A percentile compares a stretch with the other conserved stretches of the same genome.
Conservation (phyloP, 169 alveolate species). For the Eimeria sp. region DNA sequence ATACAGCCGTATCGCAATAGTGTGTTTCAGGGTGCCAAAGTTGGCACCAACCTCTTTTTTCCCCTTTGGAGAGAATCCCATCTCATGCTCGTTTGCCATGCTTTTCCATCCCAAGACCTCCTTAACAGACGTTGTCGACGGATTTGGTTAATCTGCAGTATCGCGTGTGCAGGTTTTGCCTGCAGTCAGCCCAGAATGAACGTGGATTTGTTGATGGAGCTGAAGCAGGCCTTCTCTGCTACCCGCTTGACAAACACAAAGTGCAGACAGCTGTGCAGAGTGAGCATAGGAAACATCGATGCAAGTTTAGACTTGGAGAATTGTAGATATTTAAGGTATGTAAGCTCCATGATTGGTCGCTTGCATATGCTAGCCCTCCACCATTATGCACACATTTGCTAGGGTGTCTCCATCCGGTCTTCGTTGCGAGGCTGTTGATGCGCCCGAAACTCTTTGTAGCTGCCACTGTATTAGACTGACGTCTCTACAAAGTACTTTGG, state of each 20-base stretch:
- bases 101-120: not conserved
- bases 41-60: not conserved
- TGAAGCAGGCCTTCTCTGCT: not conserved
- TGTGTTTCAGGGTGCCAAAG: not conserved
- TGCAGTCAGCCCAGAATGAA: not conserved
- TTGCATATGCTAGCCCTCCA: not conserved
- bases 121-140: not conserved
- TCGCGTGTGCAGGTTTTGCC: not conserved
- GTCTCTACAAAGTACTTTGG: slow-evolving; percentile 2
- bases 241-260: not conserved
- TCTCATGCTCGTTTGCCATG: not conserved
- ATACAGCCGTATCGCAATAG: not conserved
- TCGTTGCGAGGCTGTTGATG: not conserved
- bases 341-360: not conserved
- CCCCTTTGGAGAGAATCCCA: not conserved
- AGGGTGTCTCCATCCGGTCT: not conserved
- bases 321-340: not conserved
- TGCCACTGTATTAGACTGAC: not conserved
- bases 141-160: not conserved
- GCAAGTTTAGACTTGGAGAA: not conserved
- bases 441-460: not conserved
- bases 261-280: not conserved
- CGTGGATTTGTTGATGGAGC: too few relatives aligned
- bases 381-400: not conserved
- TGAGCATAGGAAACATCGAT: not conserved